Percentiles rank a stretch among this genome's conserved stretches.
Conservation (phyloP, 495 filamentous ascomycete species). For the Penicillium psychrofluorescens region DNA sequence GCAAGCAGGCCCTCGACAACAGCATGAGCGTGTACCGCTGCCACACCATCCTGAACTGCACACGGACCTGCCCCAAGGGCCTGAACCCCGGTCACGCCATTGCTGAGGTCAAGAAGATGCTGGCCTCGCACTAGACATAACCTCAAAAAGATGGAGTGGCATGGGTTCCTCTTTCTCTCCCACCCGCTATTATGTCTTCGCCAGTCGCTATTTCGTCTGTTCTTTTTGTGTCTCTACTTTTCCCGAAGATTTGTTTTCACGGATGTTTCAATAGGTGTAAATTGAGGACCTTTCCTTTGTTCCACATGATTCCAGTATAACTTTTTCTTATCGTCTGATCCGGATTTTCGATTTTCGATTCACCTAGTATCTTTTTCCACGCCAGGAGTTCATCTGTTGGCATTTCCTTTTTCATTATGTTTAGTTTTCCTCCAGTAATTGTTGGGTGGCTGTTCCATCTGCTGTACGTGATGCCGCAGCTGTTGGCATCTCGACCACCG, state of each 20-base stretch:
- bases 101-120: conserved; percentile 96
- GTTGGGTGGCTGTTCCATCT: no score
- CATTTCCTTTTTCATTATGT: no score
- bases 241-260: conserved; percentile 27
- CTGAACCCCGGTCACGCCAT: conserved; percentile 92
- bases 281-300: no score
- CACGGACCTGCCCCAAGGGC: conserved; percentile 94
- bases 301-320: no score
- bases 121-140: conserved; percentile 47
- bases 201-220: conserved; percentile 16
- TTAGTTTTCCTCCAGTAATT: no score
- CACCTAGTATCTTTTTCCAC: no score
- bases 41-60: conserved; percentile 99
- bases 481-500: no score
- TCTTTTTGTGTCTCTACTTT: conserved; percentile 15
- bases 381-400: no score
- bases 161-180: conserved; percentile 21
- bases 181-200: conserved; percentile 5
- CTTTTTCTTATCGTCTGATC: no score
- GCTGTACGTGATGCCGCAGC: no score
- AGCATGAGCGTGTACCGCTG: conserved; percentile 97
- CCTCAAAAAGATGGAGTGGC: conserved; percentile 25
- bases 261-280: conserved; percentile 8
- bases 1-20: conserved; percentile 89
- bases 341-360: no score